A percentile compares a stretch with the other conserved stretches of the same genome.
phyloP scores from a whole-genome alignment of 371 early-diverging fungal species.

The Coemansia sp. region DNA sequence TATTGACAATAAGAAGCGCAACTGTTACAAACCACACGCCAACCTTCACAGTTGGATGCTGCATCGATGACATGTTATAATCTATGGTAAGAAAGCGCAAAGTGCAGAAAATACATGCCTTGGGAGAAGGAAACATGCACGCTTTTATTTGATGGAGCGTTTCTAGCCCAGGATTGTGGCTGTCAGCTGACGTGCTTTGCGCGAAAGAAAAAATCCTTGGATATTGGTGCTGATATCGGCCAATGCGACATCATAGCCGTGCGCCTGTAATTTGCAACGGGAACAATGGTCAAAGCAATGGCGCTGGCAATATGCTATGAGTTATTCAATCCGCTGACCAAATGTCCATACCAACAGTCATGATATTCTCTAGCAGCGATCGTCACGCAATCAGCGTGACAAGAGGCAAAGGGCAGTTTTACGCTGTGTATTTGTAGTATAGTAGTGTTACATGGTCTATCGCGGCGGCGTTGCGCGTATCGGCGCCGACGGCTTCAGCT shows the following conservation, averaged over 20 bases:
- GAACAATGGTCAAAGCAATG: not conserved
- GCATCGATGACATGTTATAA: too few relatives aligned
- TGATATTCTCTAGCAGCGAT: constrained; percentile 1
- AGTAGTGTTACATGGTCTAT: too few relatives aligned
- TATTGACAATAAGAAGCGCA: not conserved
- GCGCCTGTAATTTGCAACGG: not conserved
- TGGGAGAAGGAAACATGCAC: too few relatives aligned
- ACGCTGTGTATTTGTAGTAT: too few relatives aligned
- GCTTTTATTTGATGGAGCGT: not conserved
- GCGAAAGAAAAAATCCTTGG: not conserved
- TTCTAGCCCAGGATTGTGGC: not conserved
- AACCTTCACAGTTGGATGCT: too few relatives aligned
- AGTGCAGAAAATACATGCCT: too few relatives aligned
- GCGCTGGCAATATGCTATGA: too few relatives aligned
- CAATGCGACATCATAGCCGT: not conserved
- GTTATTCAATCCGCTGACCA: not conserved
- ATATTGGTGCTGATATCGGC: not conserved
- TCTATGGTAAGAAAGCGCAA: too few relatives aligned
- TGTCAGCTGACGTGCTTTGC: not conserved
- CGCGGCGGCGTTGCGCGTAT: too few relatives aligned
- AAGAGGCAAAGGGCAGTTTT: not conserved
- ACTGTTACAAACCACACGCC: too few relatives aligned
- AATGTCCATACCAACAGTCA: not conserved
- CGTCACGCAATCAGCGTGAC: not conserved
- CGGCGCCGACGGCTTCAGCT: not conserved